Base-by-base conservation (phyloP, 768 basidiomycete species). In the Calocybe gangraenosa region DNA sequence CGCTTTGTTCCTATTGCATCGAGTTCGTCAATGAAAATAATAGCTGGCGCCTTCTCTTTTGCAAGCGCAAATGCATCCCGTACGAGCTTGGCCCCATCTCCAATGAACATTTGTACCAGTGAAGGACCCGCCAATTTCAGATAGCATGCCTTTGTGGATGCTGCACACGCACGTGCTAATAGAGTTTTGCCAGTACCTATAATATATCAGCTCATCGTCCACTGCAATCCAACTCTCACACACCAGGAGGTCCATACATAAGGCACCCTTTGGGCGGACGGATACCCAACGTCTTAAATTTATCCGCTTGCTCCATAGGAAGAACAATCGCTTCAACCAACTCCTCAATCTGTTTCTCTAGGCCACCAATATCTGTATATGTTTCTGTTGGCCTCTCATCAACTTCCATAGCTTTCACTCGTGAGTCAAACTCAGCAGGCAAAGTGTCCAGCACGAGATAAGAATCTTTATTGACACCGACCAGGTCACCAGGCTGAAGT, bases 271-370 rank as follows among this genome's bases (percentile, higher is more conserved):
- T 99, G 7, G 96, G 96, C 20, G 96, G 92, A 51, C 83, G 89
- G 60, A 99, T 98, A 25, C 96, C 96, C n/a, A 99, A 66, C 1
- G 85, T 92, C 73, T 98, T 97, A 76, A 99, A 99, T 64, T 92
- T 93, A 44, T 98, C 96, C 9, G 92, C 87, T 63, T 99, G 92
- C 61, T 97, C 89, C 94, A 99, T 99, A 0, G 96, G 96, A 52
- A 96, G 65, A 2, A 99, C 95, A 51, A 99, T 96, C 0, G 96
- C 96, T 65, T 99, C 96, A 1, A 96, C 92, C 42, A 99, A 65
- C 63, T 98, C 96, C 63, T 98, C 96, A 44, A 99, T 98, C 74
- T 99, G 96, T 69, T 98, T 98, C 75, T 98, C 96, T 63, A 99
- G 59, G 18, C 96, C 96, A 65, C 96, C 96, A 49, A 99, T 95